phyloP scores from a whole-genome alignment of 2,329 filamentous ascomycete genomes.

The Phoma sp. region DNA sequence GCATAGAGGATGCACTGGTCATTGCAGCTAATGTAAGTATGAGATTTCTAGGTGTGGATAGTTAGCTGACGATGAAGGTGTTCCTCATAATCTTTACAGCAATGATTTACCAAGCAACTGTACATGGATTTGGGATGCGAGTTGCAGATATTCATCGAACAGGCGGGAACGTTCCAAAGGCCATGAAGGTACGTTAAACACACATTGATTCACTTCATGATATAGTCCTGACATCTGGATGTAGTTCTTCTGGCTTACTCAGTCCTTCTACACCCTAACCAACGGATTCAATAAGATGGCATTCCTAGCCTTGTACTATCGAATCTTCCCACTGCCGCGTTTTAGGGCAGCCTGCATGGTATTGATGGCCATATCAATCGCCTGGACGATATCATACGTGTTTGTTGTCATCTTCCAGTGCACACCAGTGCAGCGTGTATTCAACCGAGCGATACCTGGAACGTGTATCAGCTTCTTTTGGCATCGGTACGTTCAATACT shows the following conservation, averaged over 20 bases:
- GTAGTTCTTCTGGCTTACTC: conserved; percentile 35
- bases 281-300: conserved; percentile 39
- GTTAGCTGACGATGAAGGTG: conserved; percentile 17
- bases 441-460: conserved; percentile 24
- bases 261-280: conserved; percentile 32
- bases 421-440: conserved; percentile 24
- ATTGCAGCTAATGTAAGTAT: conserved; percentile 29
- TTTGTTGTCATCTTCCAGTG: conserved; percentile 34
- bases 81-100: conserved; percentile 21
- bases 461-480: conserved; percentile 30
- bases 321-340: conserved; percentile 28
- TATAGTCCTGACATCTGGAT: neutral
- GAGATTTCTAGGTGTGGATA: neutral
- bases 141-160: conserved; percentile 24
- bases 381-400: conserved; percentile 27
- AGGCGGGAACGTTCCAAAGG: conserved; percentile 25
- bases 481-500: conserved; percentile 28
- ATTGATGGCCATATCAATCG: conserved; percentile 23
- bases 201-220: neutral
- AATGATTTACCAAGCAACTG: conserved; percentile 24
- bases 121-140: conserved; percentile 32
- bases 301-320: conserved; percentile 33
- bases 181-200: conserved; percentile 25
- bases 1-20: conserved; percentile 34
- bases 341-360: conserved; percentile 27